phyloP scores from a whole-genome alignment of 2,329 filamentous ascomycete genomes.

The Fusarium sp. region DNA sequence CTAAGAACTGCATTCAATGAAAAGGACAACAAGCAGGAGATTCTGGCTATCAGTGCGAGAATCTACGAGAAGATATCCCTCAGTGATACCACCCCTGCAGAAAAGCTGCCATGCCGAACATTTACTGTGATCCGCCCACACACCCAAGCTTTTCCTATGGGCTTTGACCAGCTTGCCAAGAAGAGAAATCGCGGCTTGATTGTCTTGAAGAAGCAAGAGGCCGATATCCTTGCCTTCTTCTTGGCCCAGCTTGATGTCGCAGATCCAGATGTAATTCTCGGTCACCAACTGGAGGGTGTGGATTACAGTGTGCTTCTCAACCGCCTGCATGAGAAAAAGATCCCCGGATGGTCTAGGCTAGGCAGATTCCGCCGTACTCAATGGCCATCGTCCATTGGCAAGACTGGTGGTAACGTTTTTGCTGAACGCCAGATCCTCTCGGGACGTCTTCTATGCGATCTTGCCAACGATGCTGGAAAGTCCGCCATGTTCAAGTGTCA shows the following conservation, averaged over 20 bases:
- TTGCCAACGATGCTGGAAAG: slow-evolving; percentile 96
- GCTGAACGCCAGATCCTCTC: slow-evolving; percentile 90
- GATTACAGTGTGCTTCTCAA: slow-evolving; percentile 93
- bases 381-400: slow-evolving; percentile 90
- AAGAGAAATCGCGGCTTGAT: slow-evolving; percentile 80
- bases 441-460: slow-evolving; percentile 89
- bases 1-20: slow-evolving; percentile 89
- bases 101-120: slow-evolving; percentile 87
- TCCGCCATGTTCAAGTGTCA: slow-evolving; percentile 97
- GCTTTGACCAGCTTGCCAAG: slow-evolving; percentile 82
- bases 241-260: slow-evolving; percentile 87
- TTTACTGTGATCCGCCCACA: slow-evolving; percentile 92
- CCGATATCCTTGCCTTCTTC: slow-evolving; percentile 87
- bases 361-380: slow-evolving; percentile 84
- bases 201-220: slow-evolving; percentile 84
- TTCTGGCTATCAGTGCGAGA: slow-evolving; percentile 88
- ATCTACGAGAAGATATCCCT: slow-evolving; percentile 92
- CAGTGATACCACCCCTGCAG: slow-evolving; percentile 86
- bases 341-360: slow-evolving; percentile 92
- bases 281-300: slow-evolving; percentile 96
- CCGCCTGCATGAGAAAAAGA: slow-evolving; percentile 89
- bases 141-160: slow-evolving; percentile 80
- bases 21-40: slow-evolving; percentile 96
- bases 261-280: slow-evolving; percentile 93
- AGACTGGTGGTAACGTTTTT: slow-evolving; percentile 89